These are phyloP conservation scores for Metarhizium robertsii DNA, from an alignment of 2,329 filamentous ascomycete species.

Conservation along the genomic window DNA sequence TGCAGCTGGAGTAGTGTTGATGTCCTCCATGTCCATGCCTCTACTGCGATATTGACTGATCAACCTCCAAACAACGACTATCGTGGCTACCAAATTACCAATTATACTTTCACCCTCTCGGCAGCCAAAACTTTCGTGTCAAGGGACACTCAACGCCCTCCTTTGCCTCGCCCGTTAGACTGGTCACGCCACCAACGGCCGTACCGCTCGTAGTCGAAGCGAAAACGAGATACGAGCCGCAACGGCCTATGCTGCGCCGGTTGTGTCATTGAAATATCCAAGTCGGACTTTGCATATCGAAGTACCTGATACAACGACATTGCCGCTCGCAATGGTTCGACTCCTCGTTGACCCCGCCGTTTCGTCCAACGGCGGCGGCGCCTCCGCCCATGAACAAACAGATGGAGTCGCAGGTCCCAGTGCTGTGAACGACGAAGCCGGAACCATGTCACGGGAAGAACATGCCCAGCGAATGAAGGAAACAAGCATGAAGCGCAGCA, in stretches of 20 bases:
- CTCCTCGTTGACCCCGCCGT: constrained; percentile 19
- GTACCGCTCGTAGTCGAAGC: background rate
- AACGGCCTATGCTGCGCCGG: background rate
- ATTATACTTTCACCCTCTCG: background rate
- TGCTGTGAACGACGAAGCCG: constrained; percentile 6
- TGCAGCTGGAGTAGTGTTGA: background rate
- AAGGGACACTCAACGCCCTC: background rate
- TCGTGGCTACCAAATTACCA: background rate
- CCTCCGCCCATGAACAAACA: constrained; percentile 13
- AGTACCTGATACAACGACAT: background rate
- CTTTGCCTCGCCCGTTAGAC: background rate
- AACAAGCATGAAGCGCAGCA: constrained; percentile 23
- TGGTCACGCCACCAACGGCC: background rate
- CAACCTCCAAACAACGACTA: background rate
- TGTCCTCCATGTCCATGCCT: background rate
- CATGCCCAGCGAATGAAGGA: constrained; percentile 29
- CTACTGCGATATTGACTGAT: background rate
- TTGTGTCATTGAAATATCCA: no score
- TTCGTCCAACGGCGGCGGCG: constrained; percentile 13
- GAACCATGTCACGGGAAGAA: constrained; percentile 30
- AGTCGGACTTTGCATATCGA: background rate
- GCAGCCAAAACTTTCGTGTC: background rate
- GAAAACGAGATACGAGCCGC: background rate
- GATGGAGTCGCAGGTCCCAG: constrained; percentile 7
- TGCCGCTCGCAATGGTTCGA: constrained; percentile 20